Evolutionary conservation across 352 stramenopile genomes (phyloP), one percentile per base, ranked within the genome.

Genomic region (Pythium rhizo-oryzae): DNA sequence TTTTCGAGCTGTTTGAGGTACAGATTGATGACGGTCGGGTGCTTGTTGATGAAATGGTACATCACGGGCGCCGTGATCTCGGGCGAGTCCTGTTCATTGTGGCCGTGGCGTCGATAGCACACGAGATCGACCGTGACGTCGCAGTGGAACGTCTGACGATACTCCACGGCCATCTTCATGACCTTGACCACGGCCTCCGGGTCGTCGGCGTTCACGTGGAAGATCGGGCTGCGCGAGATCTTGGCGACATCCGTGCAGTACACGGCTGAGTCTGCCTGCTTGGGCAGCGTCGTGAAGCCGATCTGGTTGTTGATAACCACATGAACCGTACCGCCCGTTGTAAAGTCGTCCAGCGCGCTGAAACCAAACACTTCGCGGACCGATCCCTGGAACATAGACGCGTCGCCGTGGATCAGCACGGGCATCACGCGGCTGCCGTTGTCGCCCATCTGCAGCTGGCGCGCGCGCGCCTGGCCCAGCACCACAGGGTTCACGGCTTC

Each of bases 261-360:
- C 8, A 97, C 87, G 8, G 97, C 98, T 13, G 96, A 99, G 54
- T 98, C 91, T 51, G 89, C 95, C 71, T 99, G 93, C 70, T 98
- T 97, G 18, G 97, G 97, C 67, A 99, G 87, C 11, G 98, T 99
- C n/a, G 98, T 99, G 78, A 99, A 99, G 18, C 89, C 92, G 24
- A 98, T 95, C 77, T 99, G 96, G 72, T 99, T 99, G 83, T 99
- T 99, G 62, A 99, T 97, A 68, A 99, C 96, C 18, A 99, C 92
- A 77, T 99, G 97, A 69, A 99, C 97, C 16, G 97, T 99, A 52
- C 98, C 98, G 49, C 97, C 97, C 13, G 97, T 98, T 62, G 90
- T 89, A 78, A 99, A 99, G 46, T 98, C 89, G 39, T 92, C 79
- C 18, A 99, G 90, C 24, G 83, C 85, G 56, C 80, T 93, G 53